These are phyloP conservation scores for Xylariaceae sp. DNA, from an alignment of 2,329 filamentous ascomycete genomes.

Conservation along the genomic window DNA sequence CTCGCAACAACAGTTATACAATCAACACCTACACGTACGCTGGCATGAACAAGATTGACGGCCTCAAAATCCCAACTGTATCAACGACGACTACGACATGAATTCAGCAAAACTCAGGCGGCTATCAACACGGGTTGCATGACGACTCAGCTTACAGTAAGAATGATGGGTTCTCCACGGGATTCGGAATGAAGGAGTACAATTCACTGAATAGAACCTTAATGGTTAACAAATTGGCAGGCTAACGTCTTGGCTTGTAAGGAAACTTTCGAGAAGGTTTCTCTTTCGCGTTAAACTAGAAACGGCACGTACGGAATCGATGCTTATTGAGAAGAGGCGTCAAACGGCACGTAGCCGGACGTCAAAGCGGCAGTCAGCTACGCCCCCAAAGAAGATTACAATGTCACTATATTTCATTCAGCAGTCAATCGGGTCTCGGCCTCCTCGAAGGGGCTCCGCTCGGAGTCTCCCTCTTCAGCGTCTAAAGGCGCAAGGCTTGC, in stretches of 20 bases:
- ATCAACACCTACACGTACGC: neutral
- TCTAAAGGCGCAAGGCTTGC: conserved; percentile 1
- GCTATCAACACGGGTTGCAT: no score
- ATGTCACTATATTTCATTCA: no score
- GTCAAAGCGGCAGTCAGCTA: no score
- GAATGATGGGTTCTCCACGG: no score
- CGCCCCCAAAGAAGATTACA: no score
- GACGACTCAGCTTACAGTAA: no score
- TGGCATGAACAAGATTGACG: neutral
- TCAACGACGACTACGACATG: no score
- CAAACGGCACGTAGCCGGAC: conserved; percentile 7
- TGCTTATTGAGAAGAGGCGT: conserved; percentile 4
- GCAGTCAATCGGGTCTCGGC: no score
- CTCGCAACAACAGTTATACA: conserved; percentile 3
- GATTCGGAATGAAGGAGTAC: neutral
- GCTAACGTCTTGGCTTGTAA: conserved; percentile 2
- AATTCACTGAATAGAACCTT: neutral
- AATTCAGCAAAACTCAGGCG: no score
- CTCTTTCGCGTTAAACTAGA: conserved; percentile 8
- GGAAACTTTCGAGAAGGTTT: conserved; percentile 23
- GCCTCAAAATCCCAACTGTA: no score
- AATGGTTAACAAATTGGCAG: neutral
- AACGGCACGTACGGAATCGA: conserved; percentile 4
- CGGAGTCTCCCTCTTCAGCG: conserved; percentile 7
- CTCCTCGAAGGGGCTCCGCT: no score